Conservation (phyloP, 192 early-diverging fungal genomes). For the Dimargaris cristalligena region DNA sequence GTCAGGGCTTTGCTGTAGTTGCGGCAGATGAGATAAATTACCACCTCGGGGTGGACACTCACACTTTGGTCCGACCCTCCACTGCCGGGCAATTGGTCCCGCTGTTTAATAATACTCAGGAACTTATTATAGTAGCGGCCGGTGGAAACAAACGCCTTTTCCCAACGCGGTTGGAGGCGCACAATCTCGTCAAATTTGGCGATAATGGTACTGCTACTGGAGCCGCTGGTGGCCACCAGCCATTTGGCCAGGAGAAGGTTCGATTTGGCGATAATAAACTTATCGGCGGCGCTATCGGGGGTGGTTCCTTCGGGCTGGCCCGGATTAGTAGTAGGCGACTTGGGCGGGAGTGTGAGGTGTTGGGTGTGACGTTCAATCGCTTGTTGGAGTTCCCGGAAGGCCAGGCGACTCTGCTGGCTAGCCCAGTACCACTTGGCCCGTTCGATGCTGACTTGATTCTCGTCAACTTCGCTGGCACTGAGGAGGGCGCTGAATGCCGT, state of each 20-base stretch:
- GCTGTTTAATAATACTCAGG: constrained; percentile 15
- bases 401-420: constrained; percentile 31
- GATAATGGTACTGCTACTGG: constrained; percentile 2
- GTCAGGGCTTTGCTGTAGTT: constrained; percentile 31
- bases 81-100: background rate
- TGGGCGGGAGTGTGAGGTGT: background rate
- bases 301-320: no score
- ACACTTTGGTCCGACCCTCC: constrained; percentile 11
- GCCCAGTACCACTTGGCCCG: constrained; percentile 39
- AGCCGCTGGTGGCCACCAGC: background rate
- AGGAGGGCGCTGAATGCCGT: constrained; percentile 41
- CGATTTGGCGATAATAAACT: no score
- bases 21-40: constrained; percentile 11
- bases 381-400: constrained; percentile 31
- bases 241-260: constrained; percentile 12
- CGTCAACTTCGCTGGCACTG: constrained; percentile 27
- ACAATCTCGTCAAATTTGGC: background rate
- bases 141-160: constrained; percentile 42
- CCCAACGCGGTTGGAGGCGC: constrained; percentile 31
- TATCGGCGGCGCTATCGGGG: no score
- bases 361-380: constrained; percentile 11
- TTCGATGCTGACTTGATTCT: constrained; percentile 28
- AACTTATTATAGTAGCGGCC: constrained; percentile 46
- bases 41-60: constrained; percentile 11
- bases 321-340: background rate